Evolutionary conservation across 306 rosid species (phyloP).

Genomic region (Quercus ilex): DNA sequence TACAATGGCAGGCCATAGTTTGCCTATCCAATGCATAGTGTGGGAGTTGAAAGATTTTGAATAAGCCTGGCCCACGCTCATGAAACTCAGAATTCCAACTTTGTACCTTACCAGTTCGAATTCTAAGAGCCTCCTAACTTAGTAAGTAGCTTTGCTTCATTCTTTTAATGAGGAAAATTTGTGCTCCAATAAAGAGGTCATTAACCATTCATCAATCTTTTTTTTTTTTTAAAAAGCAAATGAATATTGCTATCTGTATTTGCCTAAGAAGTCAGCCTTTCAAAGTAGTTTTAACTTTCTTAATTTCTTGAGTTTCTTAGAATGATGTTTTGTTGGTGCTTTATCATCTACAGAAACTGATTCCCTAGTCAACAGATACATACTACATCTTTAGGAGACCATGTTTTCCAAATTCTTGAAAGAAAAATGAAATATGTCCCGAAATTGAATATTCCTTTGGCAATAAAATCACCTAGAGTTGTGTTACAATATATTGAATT

Average conservation of each 20-base stretch:
- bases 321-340: background rate
- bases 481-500: too few species aligned
- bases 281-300: too few species aligned
- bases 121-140: too few species aligned
- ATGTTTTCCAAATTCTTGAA: background rate
- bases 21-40: background rate
- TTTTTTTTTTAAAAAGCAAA: too few species aligned
- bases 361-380: slow-evolving; percentile 2
- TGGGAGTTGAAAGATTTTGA: background rate
- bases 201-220: too few species aligned
- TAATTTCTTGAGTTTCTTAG: too few species aligned
- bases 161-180: too few species aligned
- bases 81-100: background rate
- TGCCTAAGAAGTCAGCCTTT: too few species aligned
- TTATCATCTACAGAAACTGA: slow-evolving; percentile 3
- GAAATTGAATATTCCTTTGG: background rate
- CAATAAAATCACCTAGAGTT: too few species aligned
- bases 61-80: background rate
- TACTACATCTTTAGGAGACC: slow-evolving; percentile 1
- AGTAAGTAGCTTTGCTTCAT: too few species aligned
- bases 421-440: background rate
- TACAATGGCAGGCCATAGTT: background rate
- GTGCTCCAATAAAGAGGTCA: too few species aligned
- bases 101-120: background rate
- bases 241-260: too few species aligned